Base-by-base conservation (phyloP, 2,329 filamentous ascomycete species). In the Diaporthe australafricana region DNA sequence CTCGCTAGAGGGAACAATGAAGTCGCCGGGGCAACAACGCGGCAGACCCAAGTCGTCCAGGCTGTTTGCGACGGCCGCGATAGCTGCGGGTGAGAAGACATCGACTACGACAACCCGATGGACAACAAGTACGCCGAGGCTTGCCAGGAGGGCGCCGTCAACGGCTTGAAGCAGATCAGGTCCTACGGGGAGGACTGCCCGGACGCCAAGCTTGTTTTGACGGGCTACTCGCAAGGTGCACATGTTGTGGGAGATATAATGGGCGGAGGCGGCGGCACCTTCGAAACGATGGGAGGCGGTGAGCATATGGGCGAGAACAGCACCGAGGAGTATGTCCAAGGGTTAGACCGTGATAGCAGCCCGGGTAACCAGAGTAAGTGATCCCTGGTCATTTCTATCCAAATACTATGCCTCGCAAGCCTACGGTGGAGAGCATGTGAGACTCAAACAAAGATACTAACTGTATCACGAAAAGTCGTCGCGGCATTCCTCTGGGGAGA, bases 401-500 rank as follows among this genome's bases (percentile, higher is more conserved):
- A 12, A 42, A 1, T 16, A 6, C 2, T 11, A 4, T 5, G 20
- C 6, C 35, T 32, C n/a, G 17, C 25, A 22, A 30, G 25, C 56
- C 11, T 8, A 5, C 17, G 38, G 30, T 11, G 16, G 53, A 8
- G 20, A 20, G 40, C 0, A 4, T 4, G 2, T 35, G 42, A 8
- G 17, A 16, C 40, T 9, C 12, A 17, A 8, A 20, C 20, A 38
- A 2, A 16, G 8, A 50, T 3, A n/a, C 45, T 65, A 38, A 65
- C 60, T 17, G 14, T 5, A 2, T 11, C 12, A 20, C 14, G 3
- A 25, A 50, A 8, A 65, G 60, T 65, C 32, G 45, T 65, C 9
- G 60, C 60, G n/a, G 60, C 60, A 3, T 65, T 65, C 45, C 67
- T 71, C 50, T 71, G 57, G 50, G 69, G 69, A 12, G 69, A 71